Base-by-base conservation (phyloP, 768 basidiomycete genomes). In the Agaricus subrufescens region DNA sequence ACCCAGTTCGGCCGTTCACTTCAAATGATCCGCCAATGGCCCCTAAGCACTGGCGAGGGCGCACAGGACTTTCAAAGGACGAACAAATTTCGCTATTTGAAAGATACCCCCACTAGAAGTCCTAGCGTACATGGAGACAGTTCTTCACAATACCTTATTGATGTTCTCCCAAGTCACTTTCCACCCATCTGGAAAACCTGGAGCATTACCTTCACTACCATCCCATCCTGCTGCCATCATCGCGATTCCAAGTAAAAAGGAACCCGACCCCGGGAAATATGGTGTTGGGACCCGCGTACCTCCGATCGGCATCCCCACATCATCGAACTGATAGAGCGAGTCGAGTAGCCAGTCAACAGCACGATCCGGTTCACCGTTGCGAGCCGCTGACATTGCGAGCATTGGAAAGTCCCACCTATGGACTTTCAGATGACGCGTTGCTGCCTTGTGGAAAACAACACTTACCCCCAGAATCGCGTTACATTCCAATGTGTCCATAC, bases 141-240 rank as follows among this genome's bases (percentile, higher is more conserved):
- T 12, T 30, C 23, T 14, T 56, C 55, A 68, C 49, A 66, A n/a
- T 5, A 60, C 60, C 50, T 55, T 58, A 25, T 50, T 58, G 30
- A 69, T 58, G 11, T 62, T 65, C 52, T 69, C 67, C 4, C 59
- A 49, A 11, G 60, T 59, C 14, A 72, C 63, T 8, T 59, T 64
- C 72, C 72, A 73, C 4, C 63, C 67, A 5, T 49, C 56, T 2
- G 71, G 72, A 42, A 72, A 72, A 0, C 67, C 71, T 7, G 69
- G 68, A 25, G 62, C 61, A 12, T 53, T 37, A 11, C 58, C 62
- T 9, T 55, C 37, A 46, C 62, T 65, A 7, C 66, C 69, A 63
- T 83, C 82, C 83, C 83, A 85, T 0, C 83, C 83, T 29, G 60
- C 69, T 14, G 80, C 76, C 82, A 85, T 83, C 75, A 83, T 79